Evolutionary conservation across 768 basidiomycete species (phyloP).

Genomic region (Hortiboletus campestris): DNA sequence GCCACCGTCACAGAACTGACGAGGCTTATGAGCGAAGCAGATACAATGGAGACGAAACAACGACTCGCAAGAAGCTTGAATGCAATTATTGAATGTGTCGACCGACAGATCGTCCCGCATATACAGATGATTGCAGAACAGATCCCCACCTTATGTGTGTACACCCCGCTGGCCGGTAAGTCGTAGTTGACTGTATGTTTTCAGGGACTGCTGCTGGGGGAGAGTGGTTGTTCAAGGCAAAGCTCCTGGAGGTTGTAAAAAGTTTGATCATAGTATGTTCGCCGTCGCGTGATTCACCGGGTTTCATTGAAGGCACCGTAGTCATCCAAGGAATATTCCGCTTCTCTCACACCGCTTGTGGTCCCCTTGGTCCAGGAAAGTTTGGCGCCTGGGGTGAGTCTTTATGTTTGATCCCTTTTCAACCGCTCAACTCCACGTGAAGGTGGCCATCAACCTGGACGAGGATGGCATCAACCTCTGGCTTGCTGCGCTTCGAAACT

Average conservation of each 20-base stretch:
- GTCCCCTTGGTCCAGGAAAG: conserved; percentile 66
- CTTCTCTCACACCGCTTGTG: conserved; percentile 51
- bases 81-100: conserved; percentile 57
- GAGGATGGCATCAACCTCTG: conserved; percentile 77
- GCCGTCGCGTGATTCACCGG: not conserved
- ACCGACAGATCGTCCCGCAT: conserved; percentile 62
- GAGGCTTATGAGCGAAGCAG: conserved; percentile 66
- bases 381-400: conserved; percentile 52
- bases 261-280: conserved; percentile 62
- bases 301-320: conserved; percentile 28
- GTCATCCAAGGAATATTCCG: conserved; percentile 67
- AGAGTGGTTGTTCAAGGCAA: conserved; percentile 70
- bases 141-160: conserved; percentile 70
- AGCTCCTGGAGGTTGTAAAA: conserved; percentile 66
- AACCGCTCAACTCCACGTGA: conserved; percentile 6
- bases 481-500: conserved; percentile 67
- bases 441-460: conserved; percentile 72
- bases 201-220: conserved; percentile 67
- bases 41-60: conserved; percentile 74
- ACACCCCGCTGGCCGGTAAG: not conserved
- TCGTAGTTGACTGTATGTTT: conserved; percentile 11
- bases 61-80: conserved; percentile 70
- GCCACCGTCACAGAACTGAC: conserved; percentile 62
- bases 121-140: conserved; percentile 58
- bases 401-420: not conserved